A percentile compares a stretch with the other conserved stretches of the same genome.
Conservation (phyloP, 169 alveolate genomes). For the Plasmodium coatneyi region DNA sequence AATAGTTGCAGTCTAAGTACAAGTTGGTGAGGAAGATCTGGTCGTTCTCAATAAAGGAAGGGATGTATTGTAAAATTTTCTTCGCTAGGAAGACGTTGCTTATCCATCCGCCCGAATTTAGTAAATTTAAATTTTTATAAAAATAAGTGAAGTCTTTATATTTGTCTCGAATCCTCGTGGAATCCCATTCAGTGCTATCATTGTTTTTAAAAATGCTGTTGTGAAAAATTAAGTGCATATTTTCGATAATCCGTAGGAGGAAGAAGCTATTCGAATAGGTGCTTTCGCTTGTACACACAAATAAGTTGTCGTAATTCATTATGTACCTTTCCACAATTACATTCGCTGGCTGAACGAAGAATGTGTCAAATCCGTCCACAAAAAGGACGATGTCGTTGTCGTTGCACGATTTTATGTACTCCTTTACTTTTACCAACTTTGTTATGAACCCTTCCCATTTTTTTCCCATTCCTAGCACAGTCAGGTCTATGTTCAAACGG, state of each 20-base stretch:
- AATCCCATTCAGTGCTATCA: conserved; percentile 58
- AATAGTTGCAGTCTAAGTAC: conserved; percentile 59
- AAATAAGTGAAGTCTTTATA: conserved; percentile 37
- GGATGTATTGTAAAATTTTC: conserved; percentile 45
- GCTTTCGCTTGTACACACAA: conserved; percentile 70
- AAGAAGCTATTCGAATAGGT: conserved; percentile 26
- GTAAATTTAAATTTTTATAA: conserved; percentile 61
- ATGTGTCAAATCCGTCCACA: conserved; percentile 67
- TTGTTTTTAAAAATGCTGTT: conserved; percentile 53
- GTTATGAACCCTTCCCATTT: conserved; percentile 71
- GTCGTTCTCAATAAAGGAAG: conserved; percentile 71
- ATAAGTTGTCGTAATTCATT: conserved; percentile 56
- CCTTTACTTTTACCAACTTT: conserved; percentile 46
- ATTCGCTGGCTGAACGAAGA: conserved; percentile 63
- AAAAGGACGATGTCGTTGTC: conserved; percentile 63
- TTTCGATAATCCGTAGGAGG: conserved; percentile 43
- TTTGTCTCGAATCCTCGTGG: conserved; percentile 28
- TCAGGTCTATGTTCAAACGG: conserved; percentile 28
- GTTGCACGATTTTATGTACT: conserved; percentile 35
- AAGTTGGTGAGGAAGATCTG: conserved; percentile 59
- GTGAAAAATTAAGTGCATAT: conserved; percentile 68
- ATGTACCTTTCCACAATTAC: conserved; percentile 66
- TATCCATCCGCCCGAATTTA: conserved; percentile 73
- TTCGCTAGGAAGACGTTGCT: conserved; percentile 62
- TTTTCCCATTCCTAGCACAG: conserved; percentile 52